Evolutionary conservation across 345 rosid genomes (phyloP).

Genomic region (Clarkia xantiana): DNA sequence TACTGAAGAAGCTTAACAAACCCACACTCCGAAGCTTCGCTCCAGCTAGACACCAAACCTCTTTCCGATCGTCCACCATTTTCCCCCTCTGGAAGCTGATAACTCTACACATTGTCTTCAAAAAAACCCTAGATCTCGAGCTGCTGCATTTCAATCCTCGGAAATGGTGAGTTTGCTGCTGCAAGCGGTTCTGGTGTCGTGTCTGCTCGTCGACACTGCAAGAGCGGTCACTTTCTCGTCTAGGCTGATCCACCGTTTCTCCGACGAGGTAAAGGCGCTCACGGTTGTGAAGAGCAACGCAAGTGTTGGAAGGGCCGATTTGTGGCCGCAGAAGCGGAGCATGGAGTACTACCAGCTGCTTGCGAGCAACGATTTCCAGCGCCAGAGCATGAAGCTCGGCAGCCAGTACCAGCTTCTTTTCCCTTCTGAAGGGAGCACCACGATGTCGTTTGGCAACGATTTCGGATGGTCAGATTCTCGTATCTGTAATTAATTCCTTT

Average conservation of each 20-base stretch:
- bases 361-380: conserved; percentile 29
- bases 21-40: not conserved
- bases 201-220: conserved; percentile 2
- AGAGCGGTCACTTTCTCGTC: conserved; percentile 29
- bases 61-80: not conserved
- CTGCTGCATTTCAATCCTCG: not conserved
- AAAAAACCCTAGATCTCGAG: not conserved
- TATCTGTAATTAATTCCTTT: not conserved
- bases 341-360: conserved; percentile 45
- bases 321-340: conserved; percentile 48
- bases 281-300: conserved; percentile 9
- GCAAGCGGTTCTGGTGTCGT: conserved; percentile 2
- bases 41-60: not conserved
- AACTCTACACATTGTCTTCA: not conserved
- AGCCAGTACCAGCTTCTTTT: conserved; percentile 34
- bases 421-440: conserved; percentile 73
- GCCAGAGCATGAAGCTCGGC: conserved; percentile 74
- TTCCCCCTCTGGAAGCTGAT: not conserved
- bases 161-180: conserved; percentile 21
- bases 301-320: conserved; percentile 7
- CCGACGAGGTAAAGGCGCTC: conserved; percentile 42
- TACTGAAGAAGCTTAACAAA: not conserved
- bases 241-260: conserved; percentile 65
- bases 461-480: conserved; percentile 45
- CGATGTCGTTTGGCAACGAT: conserved; percentile 51